These are phyloP conservation scores for Peltaster fructicola DNA, from an alignment of 2,329 filamentous ascomycete species.

Conservation along the genomic window DNA sequence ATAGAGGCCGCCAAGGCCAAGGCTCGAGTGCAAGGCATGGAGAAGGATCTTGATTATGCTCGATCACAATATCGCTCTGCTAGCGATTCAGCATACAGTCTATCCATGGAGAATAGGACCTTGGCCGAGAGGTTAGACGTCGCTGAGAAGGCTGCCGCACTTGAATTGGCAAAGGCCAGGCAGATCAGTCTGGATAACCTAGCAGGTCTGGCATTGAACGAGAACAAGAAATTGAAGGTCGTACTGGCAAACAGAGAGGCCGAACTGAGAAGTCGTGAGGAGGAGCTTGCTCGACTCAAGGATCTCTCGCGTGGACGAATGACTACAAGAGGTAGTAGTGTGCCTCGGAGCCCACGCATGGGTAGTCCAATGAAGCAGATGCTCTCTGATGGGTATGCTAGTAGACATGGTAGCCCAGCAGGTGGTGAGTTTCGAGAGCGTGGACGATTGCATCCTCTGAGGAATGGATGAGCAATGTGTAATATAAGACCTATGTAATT, in stretches of 20 bases:
- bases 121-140: conserved; percentile 22
- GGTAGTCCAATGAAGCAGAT: conserved; percentile 16
- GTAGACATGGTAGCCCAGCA: conserved; percentile 16
- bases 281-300: conserved; percentile 18
- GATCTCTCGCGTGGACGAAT: conserved; percentile 17
- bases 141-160: conserved; percentile 12
- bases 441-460: conserved; percentile 10
- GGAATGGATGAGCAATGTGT: conserved; percentile 5
- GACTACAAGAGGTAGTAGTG: conserved; percentile 19
- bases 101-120: conserved; percentile 30
- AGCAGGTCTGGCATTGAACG: conserved; percentile 8
- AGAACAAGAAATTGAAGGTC: conserved; percentile 13
- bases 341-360: conserved; percentile 19
- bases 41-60: conserved; percentile 38
- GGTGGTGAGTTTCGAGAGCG: conserved; percentile 8
- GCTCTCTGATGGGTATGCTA: conserved; percentile 9
- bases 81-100: conserved; percentile 29
- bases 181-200: conserved; percentile 11
- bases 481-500: no score
- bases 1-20: conserved; percentile 13
- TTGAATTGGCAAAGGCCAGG: conserved; percentile 12
- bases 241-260: conserved; percentile 13
- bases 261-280: conserved; percentile 16
- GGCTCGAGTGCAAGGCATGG: conserved; percentile 16
- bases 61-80: conserved; percentile 42